Evolutionary conservation across 805 yeast genomes (phyloP), one percentile per base, ranked within the genome.

Genomic region (Pichia phayaonensis): DNA sequence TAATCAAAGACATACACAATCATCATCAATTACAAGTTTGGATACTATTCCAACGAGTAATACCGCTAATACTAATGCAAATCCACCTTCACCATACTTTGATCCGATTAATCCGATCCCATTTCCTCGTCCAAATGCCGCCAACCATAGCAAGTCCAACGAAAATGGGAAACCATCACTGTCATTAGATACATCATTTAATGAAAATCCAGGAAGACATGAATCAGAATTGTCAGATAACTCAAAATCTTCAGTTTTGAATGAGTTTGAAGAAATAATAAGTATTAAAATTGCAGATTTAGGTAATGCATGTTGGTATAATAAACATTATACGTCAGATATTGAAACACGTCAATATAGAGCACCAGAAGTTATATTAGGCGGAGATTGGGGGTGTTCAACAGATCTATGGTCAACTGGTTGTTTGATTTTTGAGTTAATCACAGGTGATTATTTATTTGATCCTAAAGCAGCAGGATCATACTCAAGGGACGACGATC

Each of bases 271-370:
- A 38, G 66, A 66, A 20, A 52, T 67, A 18, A 68, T 69, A 18
- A 64, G 67, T 12, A 79, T 82, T 38, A 83, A 83, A 56, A 75
- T 83, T 40, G 87, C 87, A 3, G 88, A 83, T 63, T 70, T 83
- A 54, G 88, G 88, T 34, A 83, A 83, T 61, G 84, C 86, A 4
- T 81, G 86, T 63, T 81, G 83, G 80, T 67, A 71, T 26, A 70
- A 76, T 57, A 76, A 74, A 48, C 88, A 83, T 61, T 83, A 77
- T 61, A 80, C 86, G 5, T 79, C 80, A 58, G 85, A 81, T 59
- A 81, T 82, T 52, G 86, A 82, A 63, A 82, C 88, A 2, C 64
- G 88, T 51, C 86, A 82, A 58, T 82, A 82, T 59, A 65, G 88
- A 38, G 70, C 84, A 1, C 86, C 87, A 0, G 88, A 83, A 58